Conservation (phyloP, 345 rosid species). For the Zanthoxylum bungeanum region DNA sequence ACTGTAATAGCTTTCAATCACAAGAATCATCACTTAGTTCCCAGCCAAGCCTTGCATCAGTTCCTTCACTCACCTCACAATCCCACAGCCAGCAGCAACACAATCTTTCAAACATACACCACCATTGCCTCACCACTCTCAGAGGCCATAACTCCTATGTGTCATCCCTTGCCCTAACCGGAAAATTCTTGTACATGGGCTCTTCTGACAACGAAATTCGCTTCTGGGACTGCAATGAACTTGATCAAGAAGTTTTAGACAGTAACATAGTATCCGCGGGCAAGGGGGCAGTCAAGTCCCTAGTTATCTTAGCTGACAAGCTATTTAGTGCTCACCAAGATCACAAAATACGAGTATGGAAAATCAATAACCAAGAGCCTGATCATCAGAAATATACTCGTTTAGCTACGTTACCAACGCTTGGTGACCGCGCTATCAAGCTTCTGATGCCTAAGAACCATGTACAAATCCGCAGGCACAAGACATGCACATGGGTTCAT, state of each 20-base stretch:
- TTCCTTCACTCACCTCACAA: constrained; percentile 36
- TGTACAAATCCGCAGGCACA: constrained; percentile 69
- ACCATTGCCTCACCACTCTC: constrained; percentile 61
- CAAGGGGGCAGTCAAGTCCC: constrained; percentile 74
- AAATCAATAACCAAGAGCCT: constrained; percentile 39
- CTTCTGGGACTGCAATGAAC: constrained; percentile 47
- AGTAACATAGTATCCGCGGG: constrained; percentile 40
- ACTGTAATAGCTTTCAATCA: constrained; percentile 10
- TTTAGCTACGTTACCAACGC: constrained; percentile 80
- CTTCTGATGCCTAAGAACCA: constrained; percentile 62
- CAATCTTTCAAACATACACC: constrained; percentile 17
- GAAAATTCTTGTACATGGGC: constrained; percentile 70
- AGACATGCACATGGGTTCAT: constrained; percentile 77
- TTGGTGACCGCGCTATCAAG: constrained; percentile 63
- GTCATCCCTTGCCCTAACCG: constrained; percentile 57
- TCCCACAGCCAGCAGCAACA: constrained; percentile 16
- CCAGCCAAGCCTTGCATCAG: constrained; percentile 40
- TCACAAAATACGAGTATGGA: constrained; percentile 94
- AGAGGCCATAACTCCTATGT: constrained; percentile 59
- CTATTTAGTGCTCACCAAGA: constrained; percentile 96
- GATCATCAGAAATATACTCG: constrained; percentile 48
- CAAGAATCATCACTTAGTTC: constrained; percentile 21
- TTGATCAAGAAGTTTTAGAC: constrained; percentile 16
- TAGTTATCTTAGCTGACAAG: constrained; percentile 58
- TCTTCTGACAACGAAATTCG: constrained; percentile 62